phyloP scores from a whole-genome alignment of 2,329 filamentous ascomycete genomes.

The Sporothrix euskadiensis region DNA sequence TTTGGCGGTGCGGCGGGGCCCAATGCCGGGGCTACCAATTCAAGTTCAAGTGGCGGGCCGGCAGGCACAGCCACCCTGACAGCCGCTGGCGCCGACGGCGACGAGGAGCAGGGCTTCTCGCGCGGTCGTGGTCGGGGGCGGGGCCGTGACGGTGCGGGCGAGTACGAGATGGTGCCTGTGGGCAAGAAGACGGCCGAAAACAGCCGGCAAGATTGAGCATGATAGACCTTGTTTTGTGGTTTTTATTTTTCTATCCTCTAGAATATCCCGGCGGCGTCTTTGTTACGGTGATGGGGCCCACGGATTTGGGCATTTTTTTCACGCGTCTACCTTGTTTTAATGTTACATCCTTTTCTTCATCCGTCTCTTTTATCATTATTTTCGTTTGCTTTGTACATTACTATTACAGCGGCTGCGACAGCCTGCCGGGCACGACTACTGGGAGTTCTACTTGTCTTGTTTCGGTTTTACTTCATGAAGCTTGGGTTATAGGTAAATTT shows the following conservation, averaged over 20 bases:
- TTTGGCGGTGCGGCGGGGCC: conserved; percentile 65
- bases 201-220: conserved; percentile 24
- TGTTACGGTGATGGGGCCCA: background rate
- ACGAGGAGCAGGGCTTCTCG: conserved; percentile 54
- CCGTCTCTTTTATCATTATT: background rate
- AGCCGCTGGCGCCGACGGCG: conserved; percentile 35
- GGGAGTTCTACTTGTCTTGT: background rate
- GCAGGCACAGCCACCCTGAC: conserved; percentile 28
- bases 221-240: background rate
- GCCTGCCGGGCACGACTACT: background rate
- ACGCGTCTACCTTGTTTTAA: background rate
- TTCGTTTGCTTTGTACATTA: background rate
- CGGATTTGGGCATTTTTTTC: background rate
- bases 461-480: background rate
- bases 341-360: background rate
- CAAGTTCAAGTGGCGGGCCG: conserved; percentile 29
- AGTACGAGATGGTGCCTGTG: conserved; percentile 65
- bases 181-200: conserved; percentile 45
- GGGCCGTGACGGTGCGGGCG: conserved; percentile 56
- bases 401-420: background rate
- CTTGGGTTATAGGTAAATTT: background rate
- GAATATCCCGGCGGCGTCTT: background rate
- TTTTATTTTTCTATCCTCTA: background rate
- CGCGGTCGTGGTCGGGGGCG: conserved; percentile 54
- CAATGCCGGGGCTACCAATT: conserved; percentile 24